These are phyloP conservation scores for Millerago galiae DNA, from an alignment of 805 yeast species.

Conservation along the genomic window DNA sequence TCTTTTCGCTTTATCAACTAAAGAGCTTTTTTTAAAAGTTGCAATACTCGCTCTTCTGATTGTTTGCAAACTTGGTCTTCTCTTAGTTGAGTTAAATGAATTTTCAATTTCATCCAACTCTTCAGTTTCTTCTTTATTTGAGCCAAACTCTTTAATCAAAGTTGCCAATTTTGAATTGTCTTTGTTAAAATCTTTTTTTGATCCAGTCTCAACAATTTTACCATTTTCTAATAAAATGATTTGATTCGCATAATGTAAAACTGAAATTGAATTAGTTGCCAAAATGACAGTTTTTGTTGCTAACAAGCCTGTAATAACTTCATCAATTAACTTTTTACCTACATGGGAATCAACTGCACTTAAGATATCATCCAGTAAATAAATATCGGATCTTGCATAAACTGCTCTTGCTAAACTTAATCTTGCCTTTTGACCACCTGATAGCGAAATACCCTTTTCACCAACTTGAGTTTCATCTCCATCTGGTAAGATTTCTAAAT, in stretches of 20 bases:
- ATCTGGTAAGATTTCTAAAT: conserved; percentile 72
- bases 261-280: conserved; percentile 84
- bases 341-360: conserved; percentile 98
- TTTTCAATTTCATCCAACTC: conserved; percentile 2
- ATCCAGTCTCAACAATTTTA: conserved; percentile 58
- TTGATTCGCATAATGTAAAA: conserved; percentile 65
- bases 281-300: conserved; percentile 67
- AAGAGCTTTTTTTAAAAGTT: conserved; percentile 41
- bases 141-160: conserved; percentile 60
- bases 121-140: conserved; percentile 30
- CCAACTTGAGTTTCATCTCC: conserved; percentile 92
- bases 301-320: conserved; percentile 81
- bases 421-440: conserved; percentile 98
- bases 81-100: background rate
- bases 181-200: conserved; percentile 44
- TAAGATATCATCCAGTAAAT: conserved; percentile 84
- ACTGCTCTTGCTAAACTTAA: conserved; percentile 93
- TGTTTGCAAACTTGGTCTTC: conserved; percentile 11
- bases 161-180: conserved; percentile 42
- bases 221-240: conserved; percentile 69
- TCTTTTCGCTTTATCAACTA: conserved; percentile 25
- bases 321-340: conserved; percentile 73
- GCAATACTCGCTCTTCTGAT: conserved; percentile 59
- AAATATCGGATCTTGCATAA: conserved; percentile 88
- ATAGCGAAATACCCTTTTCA: conserved; percentile 91